These are phyloP conservation scores for Hymenoscyphus salicellus DNA, from an alignment of 2,329 filamentous ascomycete genomes.

Conservation along the genomic window DNA sequence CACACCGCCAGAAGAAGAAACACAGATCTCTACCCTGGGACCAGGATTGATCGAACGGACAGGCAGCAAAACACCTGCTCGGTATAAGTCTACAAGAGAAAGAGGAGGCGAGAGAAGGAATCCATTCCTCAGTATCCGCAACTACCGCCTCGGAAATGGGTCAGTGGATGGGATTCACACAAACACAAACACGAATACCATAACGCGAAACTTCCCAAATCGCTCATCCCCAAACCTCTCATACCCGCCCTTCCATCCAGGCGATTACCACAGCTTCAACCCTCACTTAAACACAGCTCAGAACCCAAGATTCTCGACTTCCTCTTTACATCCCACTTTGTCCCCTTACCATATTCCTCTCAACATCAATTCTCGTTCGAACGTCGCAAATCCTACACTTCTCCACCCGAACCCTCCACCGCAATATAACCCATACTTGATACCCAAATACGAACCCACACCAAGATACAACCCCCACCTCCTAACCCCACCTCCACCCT, in stretches of 20 bases:
- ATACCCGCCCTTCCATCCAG: too few relatives aligned
- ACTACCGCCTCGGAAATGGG: neutral
- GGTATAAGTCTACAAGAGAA: neutral
- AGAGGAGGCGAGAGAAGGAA: neutral
- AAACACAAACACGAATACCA: too few relatives aligned
- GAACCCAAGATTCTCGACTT: neutral
- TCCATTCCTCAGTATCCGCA: neutral
- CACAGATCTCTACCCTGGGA: neutral
- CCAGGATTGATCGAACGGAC: neutral
- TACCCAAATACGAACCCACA: neutral
- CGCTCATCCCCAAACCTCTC: too few relatives aligned
- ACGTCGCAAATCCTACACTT: too few relatives aligned
- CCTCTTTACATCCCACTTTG: neutral
- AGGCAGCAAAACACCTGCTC: neutral
- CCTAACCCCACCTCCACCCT: slow-evolving; percentile 26
- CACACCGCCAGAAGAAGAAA: neutral
- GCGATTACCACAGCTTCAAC: neutral
- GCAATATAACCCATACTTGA: neutral
- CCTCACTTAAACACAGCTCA: neutral
- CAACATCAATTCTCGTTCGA: too few relatives aligned
- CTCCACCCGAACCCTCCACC: neutral
- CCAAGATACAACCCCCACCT: slow-evolving; percentile 12
- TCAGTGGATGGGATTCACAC: neutral
- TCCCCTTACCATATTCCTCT: too few relatives aligned
- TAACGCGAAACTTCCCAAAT: too few relatives aligned